Conservation (phyloP, 768 basidiomycete species). For the Phylloporus sp. region DNA sequence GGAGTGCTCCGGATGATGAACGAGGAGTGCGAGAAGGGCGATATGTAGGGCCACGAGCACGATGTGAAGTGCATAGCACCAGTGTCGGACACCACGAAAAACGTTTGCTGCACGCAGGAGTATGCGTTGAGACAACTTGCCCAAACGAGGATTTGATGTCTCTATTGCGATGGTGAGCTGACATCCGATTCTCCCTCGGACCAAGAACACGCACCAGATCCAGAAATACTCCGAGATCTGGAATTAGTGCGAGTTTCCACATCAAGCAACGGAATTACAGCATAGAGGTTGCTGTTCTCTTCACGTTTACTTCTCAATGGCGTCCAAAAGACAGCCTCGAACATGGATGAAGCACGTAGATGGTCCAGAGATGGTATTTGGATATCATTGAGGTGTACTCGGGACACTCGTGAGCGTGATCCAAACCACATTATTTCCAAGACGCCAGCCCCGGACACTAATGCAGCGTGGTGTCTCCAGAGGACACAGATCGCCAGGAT, state of each 20-base stretch:
- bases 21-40: not conserved
- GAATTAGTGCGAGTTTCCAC: not conserved
- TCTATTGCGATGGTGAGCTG: not conserved
- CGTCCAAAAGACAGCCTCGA: not conserved
- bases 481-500: not conserved
- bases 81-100: not conserved
- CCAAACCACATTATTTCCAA: not conserved
- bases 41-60: not conserved
- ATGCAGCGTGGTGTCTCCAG: not conserved
- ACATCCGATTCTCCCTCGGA: not conserved
- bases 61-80: not conserved
- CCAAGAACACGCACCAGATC: not conserved
- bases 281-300: not conserved
- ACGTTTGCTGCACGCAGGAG: not conserved
- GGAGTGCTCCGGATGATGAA: not conserved
- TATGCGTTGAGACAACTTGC: not conserved
- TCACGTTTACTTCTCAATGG: not conserved
- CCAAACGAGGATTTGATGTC: not conserved
- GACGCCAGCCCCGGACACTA: not conserved
- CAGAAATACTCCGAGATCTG: too few relatives aligned
- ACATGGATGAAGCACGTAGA: not conserved
- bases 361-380: not conserved
- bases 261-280: not conserved
- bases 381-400: not conserved
- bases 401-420: not conserved